phyloP scores from a whole-genome alignment of 495 filamentous ascomycete species.

The Penicillium nucicola region DNA sequence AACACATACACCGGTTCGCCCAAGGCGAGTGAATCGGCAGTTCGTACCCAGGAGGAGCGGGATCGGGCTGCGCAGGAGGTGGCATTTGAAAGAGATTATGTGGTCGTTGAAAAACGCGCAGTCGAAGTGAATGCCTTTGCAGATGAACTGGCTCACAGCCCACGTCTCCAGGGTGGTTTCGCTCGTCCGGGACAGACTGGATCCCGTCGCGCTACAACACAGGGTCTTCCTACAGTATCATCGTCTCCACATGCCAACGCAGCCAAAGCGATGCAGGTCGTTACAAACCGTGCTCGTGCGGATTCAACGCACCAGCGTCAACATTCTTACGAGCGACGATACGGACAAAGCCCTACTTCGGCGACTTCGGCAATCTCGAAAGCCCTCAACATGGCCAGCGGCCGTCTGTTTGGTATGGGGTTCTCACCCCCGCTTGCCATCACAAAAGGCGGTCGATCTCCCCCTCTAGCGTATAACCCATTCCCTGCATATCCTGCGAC shows the following conservation, averaged over 20 bases:
- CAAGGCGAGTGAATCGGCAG: slow-evolving; percentile 39
- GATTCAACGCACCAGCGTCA: slow-evolving; percentile 62
- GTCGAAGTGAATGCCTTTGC: slow-evolving; percentile 97
- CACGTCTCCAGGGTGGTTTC: slow-evolving; percentile 49
- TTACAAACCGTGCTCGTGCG: slow-evolving; percentile 56
- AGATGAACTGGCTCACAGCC: slow-evolving; percentile 84
- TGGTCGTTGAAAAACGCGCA: slow-evolving; percentile 88
- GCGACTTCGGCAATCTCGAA: slow-evolving; percentile 89
- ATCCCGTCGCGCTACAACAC: slow-evolving; percentile 67
- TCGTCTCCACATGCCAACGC: slow-evolving; percentile 32
- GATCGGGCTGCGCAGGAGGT: slow-evolving; percentile 83
- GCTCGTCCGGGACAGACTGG: slow-evolving; percentile 40
- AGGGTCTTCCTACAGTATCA: slow-evolving; percentile 49
- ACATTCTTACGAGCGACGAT: slow-evolving; percentile 75
- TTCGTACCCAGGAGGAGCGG: slow-evolving; percentile 53
- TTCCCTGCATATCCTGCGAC: slow-evolving; percentile 82
- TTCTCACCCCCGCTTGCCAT: slow-evolving; percentile 69
- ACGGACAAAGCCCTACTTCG: slow-evolving; percentile 72
- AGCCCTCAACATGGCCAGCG: slow-evolving; percentile 89
- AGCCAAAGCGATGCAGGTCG: slow-evolving; percentile 66
- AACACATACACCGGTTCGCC: slow-evolving; percentile 46
- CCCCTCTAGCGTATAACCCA: slow-evolving; percentile 72
- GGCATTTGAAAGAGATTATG: slow-evolving; percentile 88
- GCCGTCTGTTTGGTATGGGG: slow-evolving; percentile 73
- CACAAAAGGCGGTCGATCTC: slow-evolving; percentile 63